phyloP scores from a whole-genome alignment of 495 filamentous ascomycete species.

The Bathelium albidoporum region DNA sequence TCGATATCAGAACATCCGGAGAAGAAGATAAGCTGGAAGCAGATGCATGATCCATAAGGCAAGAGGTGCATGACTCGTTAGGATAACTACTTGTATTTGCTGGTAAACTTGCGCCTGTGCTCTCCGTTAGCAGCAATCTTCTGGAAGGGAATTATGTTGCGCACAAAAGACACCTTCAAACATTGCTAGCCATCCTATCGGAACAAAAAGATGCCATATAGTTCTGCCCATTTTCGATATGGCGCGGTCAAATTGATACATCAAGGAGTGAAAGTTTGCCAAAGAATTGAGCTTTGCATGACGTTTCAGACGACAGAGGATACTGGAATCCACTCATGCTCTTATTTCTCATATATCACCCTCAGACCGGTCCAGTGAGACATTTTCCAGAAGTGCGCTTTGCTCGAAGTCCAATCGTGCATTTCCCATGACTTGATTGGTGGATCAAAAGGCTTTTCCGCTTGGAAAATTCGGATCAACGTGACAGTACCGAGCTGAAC shows the following conservation, averaged over 20 bases:
- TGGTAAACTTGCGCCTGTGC: not conserved
- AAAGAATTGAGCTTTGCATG: too few species aligned
- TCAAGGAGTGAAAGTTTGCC: too few species aligned
- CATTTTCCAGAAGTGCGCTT: not conserved
- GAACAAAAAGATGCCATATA: too few species aligned
- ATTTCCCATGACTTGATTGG: not conserved
- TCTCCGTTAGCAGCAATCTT: not conserved
- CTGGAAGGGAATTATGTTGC: not conserved
- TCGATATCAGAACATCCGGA: not conserved
- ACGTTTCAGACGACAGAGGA: too few species aligned
- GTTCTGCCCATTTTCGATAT: too few species aligned
- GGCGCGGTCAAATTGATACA: too few species aligned
- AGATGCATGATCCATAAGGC: not conserved
- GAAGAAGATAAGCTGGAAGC: not conserved
- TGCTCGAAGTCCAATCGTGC: not conserved
- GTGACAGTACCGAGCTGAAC: not conserved
- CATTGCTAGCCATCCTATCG: not conserved
- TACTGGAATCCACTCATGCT: not conserved
- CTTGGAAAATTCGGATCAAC: not conserved
- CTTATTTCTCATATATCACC: not conserved
- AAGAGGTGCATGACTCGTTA: not conserved
- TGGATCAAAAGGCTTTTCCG: not conserved
- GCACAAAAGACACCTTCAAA: not conserved
- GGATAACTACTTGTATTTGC: not conserved
- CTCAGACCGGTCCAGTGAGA: not conserved